Evolutionary conservation across 768 basidiomycete genomes (phyloP).

Genomic region (Exsudoporus frostii): DNA sequence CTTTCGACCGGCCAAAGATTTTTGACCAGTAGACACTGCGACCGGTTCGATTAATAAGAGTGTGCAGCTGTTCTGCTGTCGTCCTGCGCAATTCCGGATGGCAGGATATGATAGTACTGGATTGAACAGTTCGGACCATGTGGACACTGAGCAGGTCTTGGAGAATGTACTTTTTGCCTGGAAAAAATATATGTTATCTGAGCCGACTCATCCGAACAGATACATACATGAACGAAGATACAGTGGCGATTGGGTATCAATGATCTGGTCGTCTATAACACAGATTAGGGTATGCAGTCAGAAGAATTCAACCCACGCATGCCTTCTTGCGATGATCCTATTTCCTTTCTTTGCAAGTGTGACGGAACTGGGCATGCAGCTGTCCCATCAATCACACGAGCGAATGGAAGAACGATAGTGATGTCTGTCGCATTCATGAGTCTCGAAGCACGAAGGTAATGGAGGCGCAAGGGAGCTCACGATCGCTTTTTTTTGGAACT

Average conservation of each 20-base stretch:
- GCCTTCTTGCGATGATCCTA: slow-evolving; percentile 7
- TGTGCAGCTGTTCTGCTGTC: slow-evolving; percentile 27
- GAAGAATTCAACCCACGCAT: not conserved
- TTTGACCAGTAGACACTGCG: slow-evolving; percentile 34
- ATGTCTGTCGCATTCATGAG: slow-evolving; percentile 40
- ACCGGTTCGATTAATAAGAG: slow-evolving; percentile 30
- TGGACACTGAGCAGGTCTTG: slow-evolving; percentile 54
- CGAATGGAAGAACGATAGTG: slow-evolving; percentile 52
- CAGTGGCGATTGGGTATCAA: slow-evolving; percentile 53
- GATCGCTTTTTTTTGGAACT: slow-evolving; percentile 42
- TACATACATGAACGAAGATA: slow-evolving; percentile 32
- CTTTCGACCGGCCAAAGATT: slow-evolving; percentile 28
- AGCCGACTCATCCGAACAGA: not conserved
- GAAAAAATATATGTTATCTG: not conserved
- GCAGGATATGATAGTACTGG: slow-evolving; percentile 28
- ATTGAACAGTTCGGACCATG: slow-evolving; percentile 37
- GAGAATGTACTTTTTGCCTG: slow-evolving; percentile 23
- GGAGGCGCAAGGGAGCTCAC: slow-evolving; percentile 39
- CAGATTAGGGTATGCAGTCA: not conserved
- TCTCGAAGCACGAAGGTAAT: not conserved
- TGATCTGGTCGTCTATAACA: slow-evolving; percentile 28
- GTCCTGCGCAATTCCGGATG: slow-evolving; percentile 22
- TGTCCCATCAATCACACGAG: slow-evolving; percentile 34
- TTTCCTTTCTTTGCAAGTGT: not conserved
- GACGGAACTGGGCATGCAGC: not conserved